Percentiles rank a stretch among this genome's conserved stretches.
phyloP scores from a whole-genome alignment of 164 flowering plant genomes.

The Chloranthus sessilifolius region DNA sequence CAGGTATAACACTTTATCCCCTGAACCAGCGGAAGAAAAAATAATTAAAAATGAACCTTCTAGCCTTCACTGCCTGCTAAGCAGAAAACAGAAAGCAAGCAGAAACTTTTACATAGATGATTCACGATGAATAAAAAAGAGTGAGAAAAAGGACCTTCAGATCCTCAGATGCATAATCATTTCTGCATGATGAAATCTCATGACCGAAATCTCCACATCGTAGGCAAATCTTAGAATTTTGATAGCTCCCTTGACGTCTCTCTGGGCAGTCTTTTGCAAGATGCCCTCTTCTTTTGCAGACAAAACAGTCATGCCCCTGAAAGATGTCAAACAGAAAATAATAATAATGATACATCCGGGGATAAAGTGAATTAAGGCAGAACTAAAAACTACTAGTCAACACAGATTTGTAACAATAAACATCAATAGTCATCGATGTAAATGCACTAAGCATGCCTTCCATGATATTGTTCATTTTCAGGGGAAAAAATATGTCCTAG shows the following conservation, averaged over 20 bases:
- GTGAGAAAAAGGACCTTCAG: no score
- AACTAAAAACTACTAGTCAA: no score
- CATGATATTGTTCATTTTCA: no score
- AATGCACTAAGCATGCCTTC: no score
- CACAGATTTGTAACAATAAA: no score
- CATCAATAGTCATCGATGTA: no score
- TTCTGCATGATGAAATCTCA: constrained; percentile 45
- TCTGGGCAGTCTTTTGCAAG: constrained; percentile 80
- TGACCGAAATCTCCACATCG: constrained; percentile 69
- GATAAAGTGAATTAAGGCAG: no score
- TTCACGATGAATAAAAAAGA: neutral
- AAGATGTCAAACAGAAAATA: constrained; percentile 10
- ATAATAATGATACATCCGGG: no score
- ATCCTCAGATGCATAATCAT: constrained; percentile 45
- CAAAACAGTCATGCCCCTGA: constrained; percentile 67
- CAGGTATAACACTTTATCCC: constrained; percentile 79
- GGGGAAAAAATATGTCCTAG: no score
- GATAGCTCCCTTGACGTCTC: constrained; percentile 24
- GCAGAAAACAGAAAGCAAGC: neutral
- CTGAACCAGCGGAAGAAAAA: constrained; percentile 29
- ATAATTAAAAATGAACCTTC: neutral
- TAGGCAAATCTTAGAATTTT: constrained; percentile 46
- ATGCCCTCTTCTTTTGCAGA: constrained; percentile 79
- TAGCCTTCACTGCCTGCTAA: neutral
- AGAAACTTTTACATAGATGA: neutral